Evolutionary conservation across 345 rosid genomes (phyloP).

Genomic region (Populus tremula): DNA sequence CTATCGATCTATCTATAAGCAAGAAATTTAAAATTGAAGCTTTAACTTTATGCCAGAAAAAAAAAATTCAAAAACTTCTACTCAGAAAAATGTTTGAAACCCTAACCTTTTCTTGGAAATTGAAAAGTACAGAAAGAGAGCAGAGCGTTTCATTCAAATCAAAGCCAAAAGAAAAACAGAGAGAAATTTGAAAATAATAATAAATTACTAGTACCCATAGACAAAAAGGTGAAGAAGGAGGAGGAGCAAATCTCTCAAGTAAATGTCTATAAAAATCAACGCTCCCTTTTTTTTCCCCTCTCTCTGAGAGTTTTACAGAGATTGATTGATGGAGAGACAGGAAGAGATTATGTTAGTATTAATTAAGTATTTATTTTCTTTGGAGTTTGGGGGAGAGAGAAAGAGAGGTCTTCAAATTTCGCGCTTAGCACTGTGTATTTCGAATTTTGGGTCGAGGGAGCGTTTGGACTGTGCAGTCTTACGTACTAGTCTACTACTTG

Average conservation of each 20-base stretch:
- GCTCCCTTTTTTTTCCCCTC: too few relatives aligned
- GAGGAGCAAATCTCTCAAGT: constrained; percentile 18
- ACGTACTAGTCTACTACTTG: background rate
- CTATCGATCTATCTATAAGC: too few relatives aligned
- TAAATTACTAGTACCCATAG: background rate
- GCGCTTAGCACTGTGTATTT: constrained; percentile 45
- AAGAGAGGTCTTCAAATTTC: constrained; percentile 37
- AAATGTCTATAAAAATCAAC: background rate
- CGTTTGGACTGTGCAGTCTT: background rate
- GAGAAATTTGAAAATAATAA: background rate
- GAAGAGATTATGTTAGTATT: background rate
- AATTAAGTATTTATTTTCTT: background rate
- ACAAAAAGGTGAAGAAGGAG: background rate
- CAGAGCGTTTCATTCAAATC: too few relatives aligned
- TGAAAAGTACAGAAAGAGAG: too few relatives aligned
- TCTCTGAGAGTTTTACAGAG: too few relatives aligned
- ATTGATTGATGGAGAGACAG: background rate
- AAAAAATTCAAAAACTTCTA: too few relatives aligned
- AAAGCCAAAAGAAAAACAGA: background rate
- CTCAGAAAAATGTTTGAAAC: too few relatives aligned
- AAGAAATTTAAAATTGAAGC: too few relatives aligned
- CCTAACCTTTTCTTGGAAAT: too few relatives aligned
- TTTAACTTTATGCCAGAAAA: too few relatives aligned
- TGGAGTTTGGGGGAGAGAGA: constrained; percentile 3
- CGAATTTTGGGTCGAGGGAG: constrained; percentile 24